Conservation (phyloP, 306 rosid genomes). For the Mucuna pruriens region DNA sequence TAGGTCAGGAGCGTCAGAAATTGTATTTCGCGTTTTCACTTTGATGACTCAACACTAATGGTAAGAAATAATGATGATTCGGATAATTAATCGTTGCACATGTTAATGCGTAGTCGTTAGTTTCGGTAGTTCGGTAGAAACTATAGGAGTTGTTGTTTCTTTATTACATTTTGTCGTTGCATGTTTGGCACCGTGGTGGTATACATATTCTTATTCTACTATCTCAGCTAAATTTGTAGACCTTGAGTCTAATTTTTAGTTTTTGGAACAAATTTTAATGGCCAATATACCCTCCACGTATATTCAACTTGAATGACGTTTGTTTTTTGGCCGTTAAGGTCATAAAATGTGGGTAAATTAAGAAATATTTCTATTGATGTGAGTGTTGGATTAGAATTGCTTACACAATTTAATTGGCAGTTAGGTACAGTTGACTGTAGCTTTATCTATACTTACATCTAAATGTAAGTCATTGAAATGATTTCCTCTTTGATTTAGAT, state of each 20-base stretch:
- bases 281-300: not conserved
- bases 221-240: not conserved
- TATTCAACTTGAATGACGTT: not conserved
- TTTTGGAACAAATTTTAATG: not conserved
- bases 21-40: not conserved
- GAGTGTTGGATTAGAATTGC: constrained; percentile 19
- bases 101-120: not conserved
- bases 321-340: not conserved
- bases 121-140: constrained; percentile 16
- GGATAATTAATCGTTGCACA: not conserved
- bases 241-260: not conserved
- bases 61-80: not conserved
- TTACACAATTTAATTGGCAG: constrained; percentile 5
- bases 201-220: not conserved
- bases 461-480: not conserved
- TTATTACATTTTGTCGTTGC: constrained; percentile 6
- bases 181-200: not conserved
- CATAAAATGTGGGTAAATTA: constrained; percentile 12
- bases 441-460: not conserved
- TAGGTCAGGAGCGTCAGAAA: constrained; percentile 1
- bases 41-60: not conserved
- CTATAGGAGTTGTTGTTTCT: not conserved
- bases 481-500: not conserved
- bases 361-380: constrained; percentile 20
- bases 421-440: constrained; percentile 27